Percentiles rank a stretch among this genome's conserved stretches.
Evolutionary conservation across 2,329 filamentous ascomycete species (phyloP).

Genomic region (Aureobasidium sp.): DNA sequence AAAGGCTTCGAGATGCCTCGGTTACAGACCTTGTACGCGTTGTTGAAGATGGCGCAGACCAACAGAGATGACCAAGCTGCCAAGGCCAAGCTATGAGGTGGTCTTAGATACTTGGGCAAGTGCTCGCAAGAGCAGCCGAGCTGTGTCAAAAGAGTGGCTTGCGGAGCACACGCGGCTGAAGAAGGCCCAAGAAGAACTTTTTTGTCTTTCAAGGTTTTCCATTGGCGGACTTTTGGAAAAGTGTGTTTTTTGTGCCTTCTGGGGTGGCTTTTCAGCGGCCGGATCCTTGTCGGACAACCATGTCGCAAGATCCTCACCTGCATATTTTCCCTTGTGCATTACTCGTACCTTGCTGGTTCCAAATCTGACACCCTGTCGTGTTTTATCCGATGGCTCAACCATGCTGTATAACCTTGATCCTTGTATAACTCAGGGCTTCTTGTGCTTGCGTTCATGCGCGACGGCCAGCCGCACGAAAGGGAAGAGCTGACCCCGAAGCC

Average conservation of each 20-base stretch:
- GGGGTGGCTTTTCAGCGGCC: not conserved
- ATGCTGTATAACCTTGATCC: not conserved
- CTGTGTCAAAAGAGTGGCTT: not conserved
- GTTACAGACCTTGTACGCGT: slow-evolving; percentile 59
- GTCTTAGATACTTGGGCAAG: not conserved
- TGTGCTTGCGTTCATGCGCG: not conserved
- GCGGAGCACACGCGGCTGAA: not conserved
- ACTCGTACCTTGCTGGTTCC: not conserved
- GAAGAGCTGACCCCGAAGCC: not conserved
- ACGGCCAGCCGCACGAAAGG: not conserved
- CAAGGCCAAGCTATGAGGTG: slow-evolving; percentile 4
- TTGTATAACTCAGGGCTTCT: not conserved
- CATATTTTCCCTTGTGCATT: not conserved
- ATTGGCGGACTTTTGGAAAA: slow-evolving; percentile 7
- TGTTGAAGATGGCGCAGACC: slow-evolving; percentile 55
- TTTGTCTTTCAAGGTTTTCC: not conserved
- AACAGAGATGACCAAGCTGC: slow-evolving; percentile 35
- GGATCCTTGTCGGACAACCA: not conserved
- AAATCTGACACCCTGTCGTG: not conserved
- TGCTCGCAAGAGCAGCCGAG: not conserved
- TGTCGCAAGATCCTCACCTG: not conserved
- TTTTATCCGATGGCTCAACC: not conserved
- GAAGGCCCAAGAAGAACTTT: not conserved
- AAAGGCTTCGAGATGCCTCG: slow-evolving; percentile 59
- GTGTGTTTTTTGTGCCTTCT: not conserved